Evolutionary conservation across 2,329 filamentous ascomycete genomes (phyloP).

Genomic region (Colletotrichum sidae): DNA sequence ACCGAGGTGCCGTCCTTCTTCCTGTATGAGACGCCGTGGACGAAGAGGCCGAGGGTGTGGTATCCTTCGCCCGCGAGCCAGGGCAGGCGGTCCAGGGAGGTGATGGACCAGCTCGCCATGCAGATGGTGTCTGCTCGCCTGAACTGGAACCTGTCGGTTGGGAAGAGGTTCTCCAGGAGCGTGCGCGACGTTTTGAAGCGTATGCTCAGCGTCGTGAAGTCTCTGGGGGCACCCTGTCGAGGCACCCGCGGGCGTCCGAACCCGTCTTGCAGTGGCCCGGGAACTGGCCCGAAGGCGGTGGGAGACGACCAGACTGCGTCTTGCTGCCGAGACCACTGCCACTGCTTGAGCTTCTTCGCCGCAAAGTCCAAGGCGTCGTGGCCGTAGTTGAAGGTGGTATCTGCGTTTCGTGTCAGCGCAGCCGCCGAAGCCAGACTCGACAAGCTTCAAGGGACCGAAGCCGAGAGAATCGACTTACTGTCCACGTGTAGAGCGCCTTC

Average conservation of each 20-base stretch:
- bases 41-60: constrained; percentile 67
- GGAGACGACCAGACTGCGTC: constrained; percentile 57
- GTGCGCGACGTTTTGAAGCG: constrained; percentile 63
- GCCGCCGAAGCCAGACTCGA: background rate
- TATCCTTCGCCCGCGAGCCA: constrained; percentile 73
- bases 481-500: constrained; percentile 11
- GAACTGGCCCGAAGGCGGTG: constrained; percentile 58
- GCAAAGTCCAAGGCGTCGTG: constrained; percentile 70
- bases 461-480: background rate
- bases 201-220: constrained; percentile 58
- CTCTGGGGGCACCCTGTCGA: constrained; percentile 39
- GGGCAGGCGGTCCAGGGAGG: constrained; percentile 60
- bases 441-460: too few species aligned
- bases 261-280: constrained; percentile 41
- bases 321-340: constrained; percentile 54
- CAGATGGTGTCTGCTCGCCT: constrained; percentile 55
- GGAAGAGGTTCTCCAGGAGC: constrained; percentile 61
- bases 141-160: constrained; percentile 55
- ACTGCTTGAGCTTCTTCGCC: constrained; percentile 60
- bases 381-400: constrained; percentile 61
- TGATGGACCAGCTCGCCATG: constrained; percentile 55
- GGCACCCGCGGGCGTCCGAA: constrained; percentile 33
- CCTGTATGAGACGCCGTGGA: constrained; percentile 70
- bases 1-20: constrained; percentile 60
- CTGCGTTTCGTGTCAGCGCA: constrained; percentile 53